Evolutionary conservation across 148 eudicot genomes (phyloP), one percentile per base, ranked within the genome.

Genomic region (Camellia sinensis): DNA sequence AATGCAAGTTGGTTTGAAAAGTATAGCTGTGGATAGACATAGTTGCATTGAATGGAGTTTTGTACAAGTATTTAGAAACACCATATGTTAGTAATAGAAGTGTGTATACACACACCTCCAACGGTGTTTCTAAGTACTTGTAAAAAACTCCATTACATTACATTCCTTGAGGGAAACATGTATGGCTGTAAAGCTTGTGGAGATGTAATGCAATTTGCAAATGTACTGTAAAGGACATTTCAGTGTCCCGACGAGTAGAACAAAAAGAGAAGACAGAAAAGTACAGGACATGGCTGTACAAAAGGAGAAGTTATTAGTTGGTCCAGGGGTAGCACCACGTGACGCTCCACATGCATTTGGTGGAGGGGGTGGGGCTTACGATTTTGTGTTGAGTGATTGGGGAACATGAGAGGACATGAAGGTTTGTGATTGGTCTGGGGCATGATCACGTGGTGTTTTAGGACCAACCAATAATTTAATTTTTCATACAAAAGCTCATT

Each of bases 181-280:
- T 22, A 40, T 14, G 61, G 64, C 14, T 72, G 63, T 15, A 10
- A 45, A 52, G 53, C 21, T 60, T 70, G 64, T 67, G 74, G 78
- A 59, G 73, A 13, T 12, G 12, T 60, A 29, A 29, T 29, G 37
- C 37, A 29, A 29, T 29, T 29, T 29, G 1, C 37, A 29, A 29
- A 17, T 21, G 80, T 76, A 53, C 57, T 63, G 54, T 48, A 74
- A 79, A 75, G n/a, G 78, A 79, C 81, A 3, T 76, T 66, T 56
- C 63, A 8, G 68, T 44, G 52, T 29, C 37, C 37, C 37, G 45
- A 7, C 21, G n/a, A 13, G 50, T n/a, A 75, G 70, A 75, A 71
- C 77, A 71, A 75, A 73, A 75, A 22, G 46, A 69, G 79, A 78
- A 78, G 63, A 82, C 73, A 78, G 22, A 84, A 13, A 68, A 29